These are phyloP conservation scores for Camptophora hylomeconis DNA, from an alignment of 2,329 filamentous ascomycete species.

Conservation along the genomic window DNA sequence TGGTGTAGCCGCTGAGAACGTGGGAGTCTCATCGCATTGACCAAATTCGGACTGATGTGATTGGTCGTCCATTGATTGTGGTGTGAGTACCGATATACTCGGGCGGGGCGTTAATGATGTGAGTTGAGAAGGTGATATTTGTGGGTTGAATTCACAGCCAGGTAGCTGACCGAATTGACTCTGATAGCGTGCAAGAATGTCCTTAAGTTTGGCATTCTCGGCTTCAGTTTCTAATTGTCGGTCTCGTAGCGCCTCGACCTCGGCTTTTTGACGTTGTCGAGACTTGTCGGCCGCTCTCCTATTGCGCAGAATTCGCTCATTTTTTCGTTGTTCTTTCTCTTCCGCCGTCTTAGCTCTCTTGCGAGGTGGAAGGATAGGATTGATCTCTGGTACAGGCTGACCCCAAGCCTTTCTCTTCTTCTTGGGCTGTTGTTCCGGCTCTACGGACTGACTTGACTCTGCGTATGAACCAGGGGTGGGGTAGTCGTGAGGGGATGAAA, in stretches of 20 bases:
- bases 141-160: slow-evolving; percentile 10
- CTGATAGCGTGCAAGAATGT: slow-evolving; percentile 47
- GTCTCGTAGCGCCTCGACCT: slow-evolving; percentile 71
- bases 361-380: slow-evolving; percentile 36
- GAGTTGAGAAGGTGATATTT: slow-evolving; percentile 2
- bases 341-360: slow-evolving; percentile 98
- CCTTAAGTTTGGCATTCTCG: slow-evolving; percentile 58
- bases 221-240: slow-evolving; percentile 54
- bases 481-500: slow-evolving; percentile 6
- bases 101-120: slow-evolving; percentile 14
- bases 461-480: slow-evolving; percentile 13
- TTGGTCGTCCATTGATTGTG: slow-evolving; percentile 7
- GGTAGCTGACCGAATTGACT: slow-evolving; percentile 24
- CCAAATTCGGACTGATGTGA: slow-evolving; percentile 5
- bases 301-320: slow-evolving; percentile 93
- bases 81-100: too few relatives aligned
- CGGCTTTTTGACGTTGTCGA: slow-evolving; percentile 75
- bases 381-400: slow-evolving; percentile 93
- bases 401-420: slow-evolving; percentile 99
- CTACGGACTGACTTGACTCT: slow-evolving; percentile 8
- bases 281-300: slow-evolving; percentile 94
- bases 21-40: slow-evolving; percentile 1
- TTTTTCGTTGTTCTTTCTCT: slow-evolving; percentile 94
- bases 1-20: slow-evolving; percentile 3
- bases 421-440: slow-evolving; percentile 9